These are phyloP conservation scores for Rosa multiflora DNA, from an alignment of 306 rosid genomes.

Conservation along the genomic window DNA sequence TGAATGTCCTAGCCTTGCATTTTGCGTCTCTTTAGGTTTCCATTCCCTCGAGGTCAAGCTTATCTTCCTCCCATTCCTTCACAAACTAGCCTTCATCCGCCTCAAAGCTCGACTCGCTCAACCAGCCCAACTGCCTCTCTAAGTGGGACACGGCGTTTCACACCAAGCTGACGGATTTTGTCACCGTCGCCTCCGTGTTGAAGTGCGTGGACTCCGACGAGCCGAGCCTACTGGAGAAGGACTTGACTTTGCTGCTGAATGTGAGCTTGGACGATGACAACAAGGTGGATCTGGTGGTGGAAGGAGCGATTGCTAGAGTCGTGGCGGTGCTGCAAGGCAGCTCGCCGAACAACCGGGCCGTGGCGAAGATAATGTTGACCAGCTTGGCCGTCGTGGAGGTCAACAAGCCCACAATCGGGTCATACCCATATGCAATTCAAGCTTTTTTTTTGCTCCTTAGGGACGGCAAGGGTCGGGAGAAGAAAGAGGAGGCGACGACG, in stretches of 20 bases:
- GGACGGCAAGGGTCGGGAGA: constrained; percentile 59
- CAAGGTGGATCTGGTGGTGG: constrained; percentile 85
- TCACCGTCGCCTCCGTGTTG: constrained; percentile 54
- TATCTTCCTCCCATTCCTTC: no score
- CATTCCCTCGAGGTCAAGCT: no score
- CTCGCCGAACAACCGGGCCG: constrained; percentile 59
- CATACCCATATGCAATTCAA: constrained; percentile 49
- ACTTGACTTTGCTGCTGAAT: constrained; percentile 58
- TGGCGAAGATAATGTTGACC: constrained; percentile 72
- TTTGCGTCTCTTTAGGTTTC: no score
- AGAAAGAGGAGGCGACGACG: constrained; percentile 83
- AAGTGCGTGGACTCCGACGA: constrained; percentile 53
- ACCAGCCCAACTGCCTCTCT: constrained; percentile 52
- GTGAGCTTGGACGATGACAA: constrained; percentile 74
- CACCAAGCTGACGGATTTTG: constrained; percentile 63
- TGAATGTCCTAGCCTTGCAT: no score
- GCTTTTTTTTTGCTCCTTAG: constrained; percentile 53
- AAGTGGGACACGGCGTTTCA: constrained; percentile 60
- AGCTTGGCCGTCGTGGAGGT: constrained; percentile 80
- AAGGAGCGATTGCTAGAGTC: constrained; percentile 59
- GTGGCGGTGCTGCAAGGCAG: constrained; percentile 47
- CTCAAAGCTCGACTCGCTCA: constrained; percentile 53
- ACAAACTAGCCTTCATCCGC: no score
- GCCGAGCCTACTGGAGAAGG: constrained; percentile 48
- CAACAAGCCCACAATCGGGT: constrained; percentile 77